Conservation (phyloP, 2,329 filamentous ascomycete species). For the Tympanopsis confertula region DNA sequence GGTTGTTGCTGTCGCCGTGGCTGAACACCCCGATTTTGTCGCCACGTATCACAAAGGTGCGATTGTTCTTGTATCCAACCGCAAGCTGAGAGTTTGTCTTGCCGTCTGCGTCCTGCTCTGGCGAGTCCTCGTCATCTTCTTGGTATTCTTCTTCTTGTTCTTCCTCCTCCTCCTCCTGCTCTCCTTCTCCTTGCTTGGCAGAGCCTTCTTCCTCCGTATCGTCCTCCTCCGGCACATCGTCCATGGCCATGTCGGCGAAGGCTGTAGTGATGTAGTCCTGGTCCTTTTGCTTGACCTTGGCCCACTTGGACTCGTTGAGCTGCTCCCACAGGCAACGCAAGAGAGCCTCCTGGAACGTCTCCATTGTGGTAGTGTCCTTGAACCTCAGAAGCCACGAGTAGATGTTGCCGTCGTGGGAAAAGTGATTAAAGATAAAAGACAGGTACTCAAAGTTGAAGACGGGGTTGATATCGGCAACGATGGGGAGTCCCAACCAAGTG, state of each 20-base stretch:
- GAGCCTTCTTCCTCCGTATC: constrained; percentile 28
- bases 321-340: constrained; percentile 97
- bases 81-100: constrained; percentile 89
- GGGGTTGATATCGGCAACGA: constrained; percentile 86
- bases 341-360: constrained; percentile 82
- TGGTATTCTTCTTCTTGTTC: not conserved
- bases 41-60: constrained; percentile 91
- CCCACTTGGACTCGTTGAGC: constrained; percentile 87
- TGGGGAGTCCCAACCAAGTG: constrained; percentile 76
- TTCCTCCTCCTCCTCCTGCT: constrained; percentile 25
- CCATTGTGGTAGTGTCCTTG: constrained; percentile 67
- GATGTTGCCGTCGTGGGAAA: constrained; percentile 73
- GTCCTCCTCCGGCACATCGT: constrained; percentile 54
- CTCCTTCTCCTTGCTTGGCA: constrained; percentile 40
- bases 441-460: constrained; percentile 98
- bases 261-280: constrained; percentile 90
- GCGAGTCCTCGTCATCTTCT: constrained; percentile 28
- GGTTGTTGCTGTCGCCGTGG: constrained; percentile 79
- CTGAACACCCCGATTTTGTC: constrained; percentile 99
- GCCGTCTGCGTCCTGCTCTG: constrained; percentile 57
- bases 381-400: constrained; percentile 95
- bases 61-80: constrained; percentile 92
- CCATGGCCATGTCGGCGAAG: constrained; percentile 88
- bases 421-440: constrained; percentile 99
- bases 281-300: constrained; percentile 82